Conservation (phyloP, 2,329 filamentous ascomycete genomes). For the Fusarium sp. region DNA sequence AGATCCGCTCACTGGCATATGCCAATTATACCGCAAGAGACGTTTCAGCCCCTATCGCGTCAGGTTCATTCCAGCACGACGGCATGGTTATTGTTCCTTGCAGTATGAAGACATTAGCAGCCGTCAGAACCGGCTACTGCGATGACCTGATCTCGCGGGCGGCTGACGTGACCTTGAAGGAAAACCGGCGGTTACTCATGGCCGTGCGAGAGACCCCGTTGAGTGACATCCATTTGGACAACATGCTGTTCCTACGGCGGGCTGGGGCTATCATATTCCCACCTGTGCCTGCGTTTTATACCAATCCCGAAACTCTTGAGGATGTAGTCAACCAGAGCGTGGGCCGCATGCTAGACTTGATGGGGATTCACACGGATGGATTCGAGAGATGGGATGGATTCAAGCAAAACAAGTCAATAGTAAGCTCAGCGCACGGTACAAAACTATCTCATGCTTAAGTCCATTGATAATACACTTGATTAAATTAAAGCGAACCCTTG, state of each 20-base stretch:
- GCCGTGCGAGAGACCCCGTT: slow-evolving; percentile 1
- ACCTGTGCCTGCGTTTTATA: slow-evolving; percentile 1
- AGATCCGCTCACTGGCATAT: slow-evolving; percentile 56
- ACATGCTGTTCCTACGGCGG: not conserved
- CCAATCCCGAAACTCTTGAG: not conserved
- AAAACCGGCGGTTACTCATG: not conserved
- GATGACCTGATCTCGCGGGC: not conserved
- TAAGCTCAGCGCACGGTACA: not conserved
- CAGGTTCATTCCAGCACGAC: slow-evolving; percentile 6
- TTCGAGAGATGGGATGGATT: slow-evolving; percentile 11
- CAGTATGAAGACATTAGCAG: slow-evolving; percentile 3
- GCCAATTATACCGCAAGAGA: slow-evolving; percentile 57
- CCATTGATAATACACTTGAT: not conserved
- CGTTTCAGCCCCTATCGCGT: slow-evolving; percentile 53
- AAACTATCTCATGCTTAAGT: not conserved
- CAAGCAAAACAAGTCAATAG: not conserved
- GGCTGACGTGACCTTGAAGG: slow-evolving; percentile 5
- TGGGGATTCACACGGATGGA: slow-evolving; percentile 6
- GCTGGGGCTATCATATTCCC: slow-evolving; percentile 7
- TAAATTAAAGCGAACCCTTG: not conserved
- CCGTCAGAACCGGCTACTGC: not conserved
- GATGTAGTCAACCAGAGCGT: not conserved
- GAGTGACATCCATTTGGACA: slow-evolving; percentile 1
- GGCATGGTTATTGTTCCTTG: slow-evolving; percentile 5
- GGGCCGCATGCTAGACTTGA: not conserved